These are phyloP conservation scores for Lecanoromycetidae sp. DNA, from an alignment of 2,329 filamentous ascomycete species.

Conservation along the genomic window DNA sequence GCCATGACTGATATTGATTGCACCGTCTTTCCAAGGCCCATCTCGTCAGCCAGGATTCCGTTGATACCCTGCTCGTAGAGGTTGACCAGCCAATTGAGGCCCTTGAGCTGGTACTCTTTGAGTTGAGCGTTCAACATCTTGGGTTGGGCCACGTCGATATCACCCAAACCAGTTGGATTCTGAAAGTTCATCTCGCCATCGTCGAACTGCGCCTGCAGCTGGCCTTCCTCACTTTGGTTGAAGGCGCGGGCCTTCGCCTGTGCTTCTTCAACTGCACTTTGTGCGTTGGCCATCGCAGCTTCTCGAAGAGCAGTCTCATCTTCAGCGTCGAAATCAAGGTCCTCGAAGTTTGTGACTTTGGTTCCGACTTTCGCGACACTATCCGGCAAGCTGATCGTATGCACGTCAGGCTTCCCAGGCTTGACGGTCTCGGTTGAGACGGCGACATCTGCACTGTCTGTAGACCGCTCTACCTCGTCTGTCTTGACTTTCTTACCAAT, in stretches of 20 bases:
- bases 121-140: conserved; percentile 86
- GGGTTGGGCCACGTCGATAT: conserved; percentile 87
- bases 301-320: conserved; percentile 71
- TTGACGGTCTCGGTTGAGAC: conserved; percentile 28
- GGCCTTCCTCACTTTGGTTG: conserved; percentile 56
- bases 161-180: conserved; percentile 88
- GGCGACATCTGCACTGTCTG: conserved; percentile 64
- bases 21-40: conserved; percentile 98
- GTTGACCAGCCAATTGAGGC: conserved; percentile 98
- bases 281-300: conserved; percentile 88
- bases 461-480: conserved; percentile 81
- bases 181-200: conserved; percentile 99
- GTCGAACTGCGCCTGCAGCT: conserved; percentile 57
- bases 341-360: conserved; percentile 87
- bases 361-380: conserved; percentile 39
- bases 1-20: conserved; percentile 99
- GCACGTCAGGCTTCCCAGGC: conserved; percentile 26
- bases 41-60: conserved; percentile 95
- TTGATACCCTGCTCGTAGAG: conserved; percentile 99
- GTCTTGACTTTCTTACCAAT: conserved; percentile 99
- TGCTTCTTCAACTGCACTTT: conserved; percentile 88
- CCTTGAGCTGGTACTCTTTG: conserved; percentile 98
- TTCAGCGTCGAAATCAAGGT: conserved; percentile 89
- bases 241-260: conserved; percentile 88
- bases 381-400: conserved; percentile 37